Base-by-base conservation (phyloP, 1,139 yeast genomes). In the Meyerozyma athensensis region DNA sequence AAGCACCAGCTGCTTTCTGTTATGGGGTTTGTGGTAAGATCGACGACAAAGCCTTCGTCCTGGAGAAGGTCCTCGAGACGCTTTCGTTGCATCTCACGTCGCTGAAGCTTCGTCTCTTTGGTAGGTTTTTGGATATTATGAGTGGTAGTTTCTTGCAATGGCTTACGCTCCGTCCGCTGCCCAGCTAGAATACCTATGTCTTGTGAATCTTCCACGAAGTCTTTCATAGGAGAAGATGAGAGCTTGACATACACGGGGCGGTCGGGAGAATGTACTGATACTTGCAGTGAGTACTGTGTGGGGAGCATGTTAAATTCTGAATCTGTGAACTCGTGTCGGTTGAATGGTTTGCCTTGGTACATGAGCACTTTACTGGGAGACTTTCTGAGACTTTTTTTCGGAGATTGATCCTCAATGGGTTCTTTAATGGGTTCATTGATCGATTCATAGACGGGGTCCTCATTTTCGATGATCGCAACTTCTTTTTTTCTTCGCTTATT, bases 111-210 rank as follows among this genome's bases (percentile, higher is more conserved):
- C 4, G 37, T 35, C 7, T 7, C 7, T 13, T 32, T 20, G 7
- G 6, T n/a, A 3, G 20, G 20, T 3, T 9, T 23, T 10, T 24
- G 12, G 14, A 24, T 10, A 9, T 14, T 12, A 9, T 28, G 12
- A 5, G 20, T 9, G 19, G 32, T 28, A 17, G 20, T 28, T 12
- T 28, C 32, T 28, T 14, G 20, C 17, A 28, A 17, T 28, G 10
- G 19, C 10, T 10, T 19, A 8, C 19, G 18, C 4, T 8, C 10
- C 3, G 10, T 8, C 8, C 4, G 20, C 13, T 28, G 12, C 14
- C 9, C 5, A 10, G 13, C 14, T 6, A 66, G 50, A 10, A 63
- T 61, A 14, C 20, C 37, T 34, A 44, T 47, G 19, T 46, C 50
- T 37, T 47, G 49, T 10, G 50, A 47, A 36, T 48, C 50, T 13